phyloP scores from a whole-genome alignment of 2,329 filamentous ascomycete species.

The Talaromyces islandicus region DNA sequence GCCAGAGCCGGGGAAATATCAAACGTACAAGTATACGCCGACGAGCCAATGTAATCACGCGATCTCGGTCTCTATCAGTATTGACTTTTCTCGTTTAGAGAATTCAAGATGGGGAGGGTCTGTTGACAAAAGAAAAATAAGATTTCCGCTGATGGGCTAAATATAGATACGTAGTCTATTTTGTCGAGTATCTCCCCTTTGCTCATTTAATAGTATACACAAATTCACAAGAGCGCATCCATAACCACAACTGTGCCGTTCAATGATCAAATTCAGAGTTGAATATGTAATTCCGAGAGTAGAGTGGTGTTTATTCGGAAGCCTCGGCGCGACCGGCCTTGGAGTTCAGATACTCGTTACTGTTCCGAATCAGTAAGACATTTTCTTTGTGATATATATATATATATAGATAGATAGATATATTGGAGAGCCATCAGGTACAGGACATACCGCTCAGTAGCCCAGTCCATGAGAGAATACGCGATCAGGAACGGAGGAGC shows the following conservation, averaged over 20 bases:
- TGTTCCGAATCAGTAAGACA: conserved; percentile 15
- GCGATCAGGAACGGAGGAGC: conserved; percentile 69
- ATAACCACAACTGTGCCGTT: not conserved
- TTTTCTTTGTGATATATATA: not conserved
- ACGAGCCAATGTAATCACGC: not conserved
- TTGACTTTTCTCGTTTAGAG: not conserved
- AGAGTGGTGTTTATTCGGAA: not conserved
- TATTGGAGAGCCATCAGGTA: not conserved
- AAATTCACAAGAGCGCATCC: not conserved
- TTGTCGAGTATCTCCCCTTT: not conserved
- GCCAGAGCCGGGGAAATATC: not conserved
- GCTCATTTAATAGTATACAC: not conserved
- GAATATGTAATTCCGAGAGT: not conserved
- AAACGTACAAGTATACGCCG: not conserved
- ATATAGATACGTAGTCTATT: conserved; percentile 1
- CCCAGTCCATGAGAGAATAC: conserved; percentile 87
- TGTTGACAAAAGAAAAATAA: not conserved
- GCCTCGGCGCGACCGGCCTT: conserved; percentile 40
- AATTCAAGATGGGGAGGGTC: not conserved
- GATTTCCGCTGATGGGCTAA: not conserved
- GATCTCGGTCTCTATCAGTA: not conserved
- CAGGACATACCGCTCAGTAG: conserved; percentile 69
- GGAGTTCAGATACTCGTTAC: conserved; percentile 47
- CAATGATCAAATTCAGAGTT: not conserved
- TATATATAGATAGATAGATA: not conserved